Conservation (phyloP, 768 basidiomycete species). For the Tricholoma furcatifolium region DNA sequence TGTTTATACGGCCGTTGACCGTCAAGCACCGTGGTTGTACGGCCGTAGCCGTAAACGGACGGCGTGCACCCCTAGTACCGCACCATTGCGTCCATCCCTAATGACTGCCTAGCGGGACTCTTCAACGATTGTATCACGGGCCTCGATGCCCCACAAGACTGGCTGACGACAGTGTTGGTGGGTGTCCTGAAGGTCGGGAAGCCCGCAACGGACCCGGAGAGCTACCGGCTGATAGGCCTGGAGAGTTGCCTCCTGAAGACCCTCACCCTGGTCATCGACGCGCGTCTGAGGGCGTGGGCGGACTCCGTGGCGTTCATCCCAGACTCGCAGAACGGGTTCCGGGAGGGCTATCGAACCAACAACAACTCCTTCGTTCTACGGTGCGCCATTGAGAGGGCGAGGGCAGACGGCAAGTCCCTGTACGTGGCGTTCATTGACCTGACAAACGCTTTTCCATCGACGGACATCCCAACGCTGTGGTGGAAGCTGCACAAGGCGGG, state of each 20-base stretch:
- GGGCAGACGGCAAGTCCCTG: conserved; percentile 15
- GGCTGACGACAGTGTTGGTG: conserved; percentile 17
- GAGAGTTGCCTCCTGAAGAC: conserved; percentile 29
- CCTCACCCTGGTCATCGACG: conserved; percentile 23
- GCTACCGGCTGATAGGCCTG: conserved; percentile 27
- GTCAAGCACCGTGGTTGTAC: no score
- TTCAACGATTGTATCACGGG: conserved; percentile 14
- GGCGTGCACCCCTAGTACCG: neutral
- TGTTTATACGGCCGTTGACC: no score
- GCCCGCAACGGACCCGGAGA: conserved; percentile 14
- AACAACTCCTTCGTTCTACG: conserved; percentile 28
- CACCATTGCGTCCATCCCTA: neutral
- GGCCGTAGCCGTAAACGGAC: no score
- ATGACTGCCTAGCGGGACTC: conserved; percentile 9
- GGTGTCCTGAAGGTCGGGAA: conserved; percentile 22
- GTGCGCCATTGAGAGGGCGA: conserved; percentile 22
- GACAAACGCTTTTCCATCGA: conserved; percentile 35
- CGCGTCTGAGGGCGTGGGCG: no score
- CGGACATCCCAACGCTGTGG: conserved; percentile 30
- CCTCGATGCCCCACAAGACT: conserved; percentile 11
- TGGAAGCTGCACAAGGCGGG: conserved; percentile 24
- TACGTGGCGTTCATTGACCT: conserved; percentile 23
- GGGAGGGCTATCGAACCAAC: conserved; percentile 23
- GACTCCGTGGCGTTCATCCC: no score
- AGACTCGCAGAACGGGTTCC: conserved; percentile 30